These are phyloP conservation scores for Saposhnikovia divaricata DNA, from an alignment of 129 eudicot species.

Conservation along the genomic window DNA sequence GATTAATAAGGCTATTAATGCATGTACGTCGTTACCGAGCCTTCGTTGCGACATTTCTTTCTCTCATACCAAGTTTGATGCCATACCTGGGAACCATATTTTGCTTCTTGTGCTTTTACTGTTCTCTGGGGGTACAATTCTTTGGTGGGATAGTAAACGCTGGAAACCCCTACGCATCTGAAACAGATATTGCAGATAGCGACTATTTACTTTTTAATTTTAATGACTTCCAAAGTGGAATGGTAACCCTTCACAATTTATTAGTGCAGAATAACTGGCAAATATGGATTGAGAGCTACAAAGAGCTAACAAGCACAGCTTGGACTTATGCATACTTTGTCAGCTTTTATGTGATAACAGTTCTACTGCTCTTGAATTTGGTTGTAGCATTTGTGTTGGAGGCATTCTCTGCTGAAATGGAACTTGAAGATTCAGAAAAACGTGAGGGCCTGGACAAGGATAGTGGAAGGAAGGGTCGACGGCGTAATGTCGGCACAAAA, in stretches of 20 bases:
- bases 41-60: conserved; percentile 86
- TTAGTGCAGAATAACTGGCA: conserved; percentile 94
- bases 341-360: conserved; percentile 81
- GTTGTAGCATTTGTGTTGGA: conserved; percentile 98
- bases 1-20: conserved; percentile 94
- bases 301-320: conserved; percentile 51
- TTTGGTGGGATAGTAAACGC: conserved; percentile 92
- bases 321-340: conserved; percentile 72
- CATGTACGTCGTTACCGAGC: conserved; percentile 76
- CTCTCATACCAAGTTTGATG: conserved; percentile 95
- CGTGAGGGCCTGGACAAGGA: conserved; percentile 36
- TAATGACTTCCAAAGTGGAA: conserved; percentile 92
- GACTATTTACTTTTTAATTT: conserved; percentile 93
- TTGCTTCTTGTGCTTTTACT: conserved; percentile 83
- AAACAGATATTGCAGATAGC: conserved; percentile 69
- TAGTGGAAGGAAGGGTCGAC: conserved; percentile 26
- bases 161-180: conserved; percentile 55
- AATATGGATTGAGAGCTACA: conserved; percentile 83
- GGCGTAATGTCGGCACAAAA: conserved; percentile 60
- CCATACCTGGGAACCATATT: conserved; percentile 93
- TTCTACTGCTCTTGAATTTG: conserved; percentile 75
- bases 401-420: conserved; percentile 95
- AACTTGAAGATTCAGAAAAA: conserved; percentile 53
- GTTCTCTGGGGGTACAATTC: conserved; percentile 84
- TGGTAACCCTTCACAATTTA: conserved; percentile 92